Base-by-base conservation (phyloP, 2,329 filamentous ascomycete species). In the Clarireedia monteithiana region DNA sequence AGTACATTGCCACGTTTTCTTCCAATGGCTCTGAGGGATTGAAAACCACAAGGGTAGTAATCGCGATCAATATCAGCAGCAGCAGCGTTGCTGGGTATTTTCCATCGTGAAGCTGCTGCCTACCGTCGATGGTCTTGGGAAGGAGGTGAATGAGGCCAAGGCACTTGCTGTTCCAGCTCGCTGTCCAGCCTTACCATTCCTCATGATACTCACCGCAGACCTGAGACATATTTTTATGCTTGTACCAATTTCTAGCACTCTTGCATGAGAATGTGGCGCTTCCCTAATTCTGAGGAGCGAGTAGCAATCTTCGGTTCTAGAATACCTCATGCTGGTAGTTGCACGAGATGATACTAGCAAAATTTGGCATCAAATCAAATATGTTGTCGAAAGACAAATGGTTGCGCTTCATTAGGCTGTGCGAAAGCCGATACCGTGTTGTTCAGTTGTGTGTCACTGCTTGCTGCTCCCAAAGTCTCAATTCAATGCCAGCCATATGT, bases 131-230 rank as follows among this genome's bases (percentile, higher is more conserved):
- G 53, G 38, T 36, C 36, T 34, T 42, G 20, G n/a, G 10, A 30
- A 30, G 7, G 20, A 26, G 38, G 30, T 23, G 36, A 5, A 9
- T 27, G 14, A 27, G 9, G 12, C 23, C 20, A 46, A 46, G 48
- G 46, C 46, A 50, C 53, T 50, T 50, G 46, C 53, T 26, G 38
- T 42, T 40, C 53, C 46, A 50, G 38, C 17, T 24, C 14, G 17
- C 14, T 26, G 6, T 20, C 15, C 15, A 54, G 51, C 24, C 45
- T 27, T 40, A 12, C 34, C 46, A 17, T 9, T 15, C 4, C 17
- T 26, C 2, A 27, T 10, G 39, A 17, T 10, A 14, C 30, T 53
- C 42, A 53, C 42, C 50, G 30, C 51, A 40, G 10, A n/a, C 34
- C 52, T 54, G 4, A 27, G 5, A 5, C 24, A 7, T 23, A 23